Percentiles rank a stretch among this genome's conserved stretches.
phyloP scores from a whole-genome alignment of 2,329 filamentous ascomycete genomes.

The Corynespora cassiicola region DNA sequence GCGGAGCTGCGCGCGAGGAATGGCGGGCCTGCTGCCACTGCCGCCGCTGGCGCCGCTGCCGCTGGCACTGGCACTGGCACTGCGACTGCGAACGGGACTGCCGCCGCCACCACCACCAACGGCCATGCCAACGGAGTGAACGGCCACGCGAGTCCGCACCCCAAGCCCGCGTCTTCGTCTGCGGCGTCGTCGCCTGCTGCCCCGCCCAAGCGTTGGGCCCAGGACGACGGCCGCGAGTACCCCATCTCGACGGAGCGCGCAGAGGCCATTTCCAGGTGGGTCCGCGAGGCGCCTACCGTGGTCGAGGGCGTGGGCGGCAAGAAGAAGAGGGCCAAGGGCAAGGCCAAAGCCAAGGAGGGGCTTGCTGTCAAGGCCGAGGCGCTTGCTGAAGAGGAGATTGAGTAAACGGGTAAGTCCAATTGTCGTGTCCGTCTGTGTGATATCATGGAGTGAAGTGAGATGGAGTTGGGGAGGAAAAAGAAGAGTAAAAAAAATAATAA shows the following conservation, averaged over 20 bases:
- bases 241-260: conserved; percentile 74
- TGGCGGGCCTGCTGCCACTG: not conserved
- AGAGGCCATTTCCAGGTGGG: conserved; percentile 72
- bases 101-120: conserved; percentile 8
- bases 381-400: too few species aligned
- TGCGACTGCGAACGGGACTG: not conserved
- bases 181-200: conserved; percentile 11
- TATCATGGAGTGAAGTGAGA: too few species aligned
- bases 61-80: conserved; percentile 3
- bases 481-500: too few species aligned
- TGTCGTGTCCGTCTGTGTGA: too few species aligned
- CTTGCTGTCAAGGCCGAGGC: not conserved
- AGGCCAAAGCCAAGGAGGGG: conserved; percentile 19
- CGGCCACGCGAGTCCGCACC: too few species aligned
- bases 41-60: not conserved
- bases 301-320: conserved; percentile 43
- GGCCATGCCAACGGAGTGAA: not conserved
- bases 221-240: conserved; percentile 72
- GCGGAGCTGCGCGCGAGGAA: conserved; percentile 31
- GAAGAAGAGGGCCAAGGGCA: conserved; percentile 39
- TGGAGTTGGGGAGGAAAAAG: too few species aligned
- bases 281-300: conserved; percentile 57
- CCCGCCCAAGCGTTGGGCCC: conserved; percentile 65
- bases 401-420: too few species aligned
- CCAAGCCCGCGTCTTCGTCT: conserved; percentile 1